phyloP scores from a whole-genome alignment of 768 basidiomycete genomes.

The Tricholoma terreum region DNA sequence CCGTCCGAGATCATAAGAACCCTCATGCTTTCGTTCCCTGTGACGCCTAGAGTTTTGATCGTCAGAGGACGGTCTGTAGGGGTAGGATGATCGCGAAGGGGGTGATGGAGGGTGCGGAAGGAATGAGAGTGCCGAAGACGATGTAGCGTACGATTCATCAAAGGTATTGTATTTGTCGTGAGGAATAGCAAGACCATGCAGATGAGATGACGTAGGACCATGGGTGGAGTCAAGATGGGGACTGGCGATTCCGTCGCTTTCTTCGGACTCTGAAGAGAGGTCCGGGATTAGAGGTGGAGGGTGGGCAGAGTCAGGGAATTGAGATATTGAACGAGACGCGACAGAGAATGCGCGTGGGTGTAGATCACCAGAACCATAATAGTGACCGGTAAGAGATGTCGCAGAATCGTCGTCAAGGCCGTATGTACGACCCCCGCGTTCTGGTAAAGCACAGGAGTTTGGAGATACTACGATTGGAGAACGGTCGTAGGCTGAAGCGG shows the following conservation, averaged over 20 bases:
- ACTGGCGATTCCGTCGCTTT: slow-evolving; percentile 52
- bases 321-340: slow-evolving; percentile 6
- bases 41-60: slow-evolving; percentile 21
- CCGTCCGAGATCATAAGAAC: slow-evolving; percentile 36
- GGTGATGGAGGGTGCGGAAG: slow-evolving; percentile 35
- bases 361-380: slow-evolving; percentile 34
- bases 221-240: slow-evolving; percentile 28
- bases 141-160: slow-evolving; percentile 14
- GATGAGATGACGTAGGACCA: slow-evolving; percentile 12
- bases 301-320: slow-evolving; percentile 16
- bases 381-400: slow-evolving; percentile 13
- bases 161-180: slow-evolving; percentile 9
- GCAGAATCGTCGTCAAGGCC: slow-evolving; percentile 36
- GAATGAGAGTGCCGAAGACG: slow-evolving; percentile 29
- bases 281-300: slow-evolving; percentile 59
- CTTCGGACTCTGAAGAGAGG: slow-evolving; percentile 61
- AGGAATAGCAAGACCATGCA: slow-evolving; percentile 29
- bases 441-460: slow-evolving; percentile 74
- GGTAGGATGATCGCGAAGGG: slow-evolving; percentile 13
- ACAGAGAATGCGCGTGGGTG: slow-evolving; percentile 40
- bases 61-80: slow-evolving; percentile 11
- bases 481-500: slow-evolving; percentile 69
- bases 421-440: slow-evolving; percentile 73
- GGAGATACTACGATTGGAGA: slow-evolving; percentile 73
- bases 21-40: slow-evolving; percentile 34